Percentiles rank a stretch among this genome's conserved stretches.
Conservation (phyloP, 2,329 filamentous ascomycete genomes). For the Hypoxylon sp. region DNA sequence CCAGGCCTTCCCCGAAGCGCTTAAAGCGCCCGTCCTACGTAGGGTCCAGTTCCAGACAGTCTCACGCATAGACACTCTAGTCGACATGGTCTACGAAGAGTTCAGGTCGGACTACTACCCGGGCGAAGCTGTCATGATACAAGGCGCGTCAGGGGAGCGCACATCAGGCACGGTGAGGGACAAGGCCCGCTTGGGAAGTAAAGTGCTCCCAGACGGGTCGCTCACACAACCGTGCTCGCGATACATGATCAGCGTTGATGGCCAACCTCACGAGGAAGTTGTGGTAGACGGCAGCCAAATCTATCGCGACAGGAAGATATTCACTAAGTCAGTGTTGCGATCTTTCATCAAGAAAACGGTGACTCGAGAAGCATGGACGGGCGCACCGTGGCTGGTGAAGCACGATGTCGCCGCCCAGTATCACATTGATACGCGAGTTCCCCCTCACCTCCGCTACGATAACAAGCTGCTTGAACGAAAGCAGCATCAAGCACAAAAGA, state of each 20-base stretch:
- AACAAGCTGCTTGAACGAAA: slow-evolving; percentile 83
- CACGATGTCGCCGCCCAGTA: slow-evolving; percentile 84
- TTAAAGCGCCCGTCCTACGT: slow-evolving; percentile 90
- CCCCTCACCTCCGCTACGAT: slow-evolving; percentile 83
- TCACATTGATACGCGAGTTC: slow-evolving; percentile 88
- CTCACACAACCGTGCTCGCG: slow-evolving; percentile 78
- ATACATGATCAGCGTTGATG: slow-evolving; percentile 83
- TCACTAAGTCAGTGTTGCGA: slow-evolving; percentile 93
- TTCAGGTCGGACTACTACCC: slow-evolving; percentile 94
- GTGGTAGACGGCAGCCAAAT: slow-evolving; percentile 86
- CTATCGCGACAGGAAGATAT: slow-evolving; percentile 87
- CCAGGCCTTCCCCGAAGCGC: slow-evolving; percentile 87
- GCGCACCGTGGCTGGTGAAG: slow-evolving; percentile 97
- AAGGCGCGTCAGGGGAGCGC: slow-evolving; percentile 75
- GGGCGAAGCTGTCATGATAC: slow-evolving; percentile 83
- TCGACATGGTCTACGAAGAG: slow-evolving; percentile 77
- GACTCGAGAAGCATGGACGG: slow-evolving; percentile 91
- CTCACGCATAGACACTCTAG: slow-evolving; percentile 86
- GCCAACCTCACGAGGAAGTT: slow-evolving; percentile 76
- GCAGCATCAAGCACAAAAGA: slow-evolving; percentile 75
- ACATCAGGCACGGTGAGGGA: slow-evolving; percentile 83
- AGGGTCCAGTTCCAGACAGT: slow-evolving; percentile 92
- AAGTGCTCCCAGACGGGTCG: slow-evolving; percentile 74
- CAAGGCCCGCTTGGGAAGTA: slow-evolving; percentile 80
- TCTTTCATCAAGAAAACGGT: slow-evolving; percentile 96